These are phyloP conservation scores for Globisporangium megalacanthum DNA, from an alignment of 352 stramenopile genomes.

Conservation along the genomic window DNA sequence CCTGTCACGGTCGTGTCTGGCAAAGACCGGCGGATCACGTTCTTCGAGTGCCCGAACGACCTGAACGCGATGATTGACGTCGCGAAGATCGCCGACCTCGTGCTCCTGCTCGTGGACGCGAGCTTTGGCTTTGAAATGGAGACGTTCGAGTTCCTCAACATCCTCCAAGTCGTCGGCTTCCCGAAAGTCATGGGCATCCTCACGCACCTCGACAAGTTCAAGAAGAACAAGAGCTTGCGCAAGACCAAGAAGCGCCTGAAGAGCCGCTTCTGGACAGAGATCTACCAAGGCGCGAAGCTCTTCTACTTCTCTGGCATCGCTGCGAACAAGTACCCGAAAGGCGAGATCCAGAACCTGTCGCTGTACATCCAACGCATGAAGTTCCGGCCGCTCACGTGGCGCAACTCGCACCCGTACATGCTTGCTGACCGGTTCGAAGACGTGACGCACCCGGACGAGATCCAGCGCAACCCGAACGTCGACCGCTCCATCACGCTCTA, in stretches of 20 bases:
- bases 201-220: slow-evolving; percentile 98
- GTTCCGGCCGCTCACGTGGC: slow-evolving; percentile 97
- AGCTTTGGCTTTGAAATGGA: slow-evolving; percentile 99
- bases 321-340: slow-evolving; percentile 99
- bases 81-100: slow-evolving; percentile 98
- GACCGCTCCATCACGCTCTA: slow-evolving; percentile 96
- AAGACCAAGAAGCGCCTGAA: slow-evolving; percentile 99
- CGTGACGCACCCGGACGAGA: slow-evolving; percentile 93
- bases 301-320: slow-evolving; percentile 98
- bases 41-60: slow-evolving; percentile 98
- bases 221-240: slow-evolving; percentile 96
- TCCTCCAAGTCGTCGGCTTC: slow-evolving; percentile 93
- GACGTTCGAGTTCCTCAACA: slow-evolving; percentile 99
- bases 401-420: slow-evolving; percentile 99
- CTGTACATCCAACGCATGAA: slow-evolving; percentile 98
- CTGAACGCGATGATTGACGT: slow-evolving; percentile 93
- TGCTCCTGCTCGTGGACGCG: slow-evolving; percentile 98
- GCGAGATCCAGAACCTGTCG: slow-evolving; percentile 97
- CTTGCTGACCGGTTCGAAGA: slow-evolving; percentile 98
- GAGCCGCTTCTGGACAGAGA: slow-evolving; percentile 99
- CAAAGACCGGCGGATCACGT: slow-evolving; percentile 97
- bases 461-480: slow-evolving; percentile 90
- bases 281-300: slow-evolving; percentile 92
- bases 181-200: slow-evolving; percentile 98
- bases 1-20: slow-evolving; percentile 98